These are phyloP conservation scores for Pestalotiopsis sp. DNA, from an alignment of 2,329 filamentous ascomycete genomes.

Conservation along the genomic window DNA sequence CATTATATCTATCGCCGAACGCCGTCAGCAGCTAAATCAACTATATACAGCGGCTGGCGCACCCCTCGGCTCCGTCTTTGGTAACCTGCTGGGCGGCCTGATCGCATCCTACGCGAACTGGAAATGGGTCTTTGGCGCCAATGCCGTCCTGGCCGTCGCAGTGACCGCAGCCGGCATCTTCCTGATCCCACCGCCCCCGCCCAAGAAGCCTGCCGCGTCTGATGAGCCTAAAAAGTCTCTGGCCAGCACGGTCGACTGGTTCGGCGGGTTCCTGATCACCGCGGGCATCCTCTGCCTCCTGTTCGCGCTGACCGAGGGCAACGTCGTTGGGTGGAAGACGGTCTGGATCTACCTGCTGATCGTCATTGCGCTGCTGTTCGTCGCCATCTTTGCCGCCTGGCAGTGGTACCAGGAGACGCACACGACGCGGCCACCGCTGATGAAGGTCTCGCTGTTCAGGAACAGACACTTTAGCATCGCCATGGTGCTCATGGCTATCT, in stretches of 20 bases:
- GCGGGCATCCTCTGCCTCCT: conserved; percentile 63
- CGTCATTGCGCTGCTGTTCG: conserved; percentile 57
- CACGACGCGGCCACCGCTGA: conserved; percentile 56
- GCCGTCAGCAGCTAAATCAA: conserved; percentile 3
- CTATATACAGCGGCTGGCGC: conserved; percentile 54
- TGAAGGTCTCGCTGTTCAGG: conserved; percentile 67
- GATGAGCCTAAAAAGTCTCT: conserved; percentile 29
- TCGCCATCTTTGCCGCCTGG: conserved; percentile 62
- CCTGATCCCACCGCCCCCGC: conserved; percentile 58
- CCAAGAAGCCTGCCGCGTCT: conserved; percentile 23
- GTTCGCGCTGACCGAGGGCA: conserved; percentile 70
- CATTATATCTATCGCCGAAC: too few species aligned
- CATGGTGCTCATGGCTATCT: conserved; percentile 67
- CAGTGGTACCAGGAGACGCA: conserved; percentile 60
- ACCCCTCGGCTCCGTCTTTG: conserved; percentile 65
- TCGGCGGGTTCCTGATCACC: conserved; percentile 66
- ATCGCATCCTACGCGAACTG: conserved; percentile 65
- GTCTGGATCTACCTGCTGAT: conserved; percentile 65
- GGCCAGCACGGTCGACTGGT: conserved; percentile 64
- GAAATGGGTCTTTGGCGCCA: conserved; percentile 70
- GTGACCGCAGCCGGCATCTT: conserved; percentile 60
- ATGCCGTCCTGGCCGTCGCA: conserved; percentile 60
- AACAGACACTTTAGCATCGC: conserved; percentile 63
- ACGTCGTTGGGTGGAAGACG: conserved; percentile 67
- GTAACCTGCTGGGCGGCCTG: conserved; percentile 66